phyloP scores from a whole-genome alignment of 2,329 filamentous ascomycete species.

The Saccharata proteae region DNA sequence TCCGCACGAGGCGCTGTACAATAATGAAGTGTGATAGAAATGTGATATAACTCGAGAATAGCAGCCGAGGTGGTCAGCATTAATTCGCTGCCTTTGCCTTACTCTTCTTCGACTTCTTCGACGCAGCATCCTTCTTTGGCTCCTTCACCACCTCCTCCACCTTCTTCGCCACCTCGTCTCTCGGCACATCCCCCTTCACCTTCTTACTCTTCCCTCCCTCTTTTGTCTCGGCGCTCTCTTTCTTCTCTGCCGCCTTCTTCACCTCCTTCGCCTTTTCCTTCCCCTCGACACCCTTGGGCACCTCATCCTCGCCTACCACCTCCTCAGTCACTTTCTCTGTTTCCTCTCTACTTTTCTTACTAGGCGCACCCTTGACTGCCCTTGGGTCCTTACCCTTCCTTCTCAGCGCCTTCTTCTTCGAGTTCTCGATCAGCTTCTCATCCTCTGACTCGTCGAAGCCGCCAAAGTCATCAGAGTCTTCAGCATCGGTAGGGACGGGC shows the following conservation, averaged over 20 bases:
- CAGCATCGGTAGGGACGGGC: conserved; percentile 34
- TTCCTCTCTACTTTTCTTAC: neutral
- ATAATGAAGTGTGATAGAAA: too few species aligned
- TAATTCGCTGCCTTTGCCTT: too few species aligned
- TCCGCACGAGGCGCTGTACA: too few species aligned
- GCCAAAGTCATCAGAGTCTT: conserved; percentile 32
- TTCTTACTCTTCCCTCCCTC: conserved; percentile 8
- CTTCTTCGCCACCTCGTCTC: too few species aligned
- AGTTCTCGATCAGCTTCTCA: conserved; percentile 33
- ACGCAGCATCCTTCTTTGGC: too few species aligned
- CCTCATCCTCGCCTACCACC: conserved; percentile 11
- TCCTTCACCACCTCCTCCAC: too few species aligned
- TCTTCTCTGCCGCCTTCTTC: conserved; percentile 9
- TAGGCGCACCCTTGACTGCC: conserved; percentile 12
- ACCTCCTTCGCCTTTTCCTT: conserved; percentile 3
- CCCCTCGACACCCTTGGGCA: conserved; percentile 15
- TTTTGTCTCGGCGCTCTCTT: conserved; percentile 11
- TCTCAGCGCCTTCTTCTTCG: conserved; percentile 29
- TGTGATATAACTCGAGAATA: too few species aligned
- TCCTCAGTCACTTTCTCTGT: conserved; percentile 1
- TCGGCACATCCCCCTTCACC: neutral
- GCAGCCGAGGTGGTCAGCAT: too few species aligned
- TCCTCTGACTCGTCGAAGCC: conserved; percentile 41
- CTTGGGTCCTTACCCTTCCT: conserved; percentile 38
- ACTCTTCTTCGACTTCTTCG: too few species aligned